Evolutionary conservation across 805 yeast genomes (phyloP).

Genomic region (Priceomyces carsonii): DNA sequence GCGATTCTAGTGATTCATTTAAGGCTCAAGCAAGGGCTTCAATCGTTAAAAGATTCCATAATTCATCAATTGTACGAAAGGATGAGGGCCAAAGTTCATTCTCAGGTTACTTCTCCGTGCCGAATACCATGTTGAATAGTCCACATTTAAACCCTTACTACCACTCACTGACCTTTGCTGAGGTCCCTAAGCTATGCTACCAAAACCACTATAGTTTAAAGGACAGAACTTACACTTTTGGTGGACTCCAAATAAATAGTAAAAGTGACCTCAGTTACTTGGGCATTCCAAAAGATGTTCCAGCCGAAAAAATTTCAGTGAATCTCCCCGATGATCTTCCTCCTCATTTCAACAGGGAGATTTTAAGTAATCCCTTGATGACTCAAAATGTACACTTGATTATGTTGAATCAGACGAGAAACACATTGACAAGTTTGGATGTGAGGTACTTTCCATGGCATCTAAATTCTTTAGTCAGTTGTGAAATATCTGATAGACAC

Average conservation of each 20-base stretch:
- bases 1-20: neutral
- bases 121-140: conserved; percentile 22
- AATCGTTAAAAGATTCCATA: too few species aligned
- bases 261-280: conserved; percentile 18
- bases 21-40: conserved; percentile 1
- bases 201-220: conserved; percentile 33
- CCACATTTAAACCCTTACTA: conserved; percentile 14
- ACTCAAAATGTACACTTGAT: conserved; percentile 34
- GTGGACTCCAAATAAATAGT: conserved; percentile 29
- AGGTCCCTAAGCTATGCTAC: conserved; percentile 27
- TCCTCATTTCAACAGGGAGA: conserved; percentile 36
- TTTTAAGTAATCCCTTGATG: conserved; percentile 42
- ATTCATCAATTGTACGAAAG: conserved; percentile 2
- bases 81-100: conserved; percentile 18
- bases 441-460: conserved; percentile 46
- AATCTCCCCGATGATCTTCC: conserved; percentile 40
- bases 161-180: conserved; percentile 9
- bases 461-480: conserved; percentile 47
- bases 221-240: conserved; percentile 35
- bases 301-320: conserved; percentile 32
- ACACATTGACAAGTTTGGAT: conserved; percentile 30
- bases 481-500: conserved; percentile 55
- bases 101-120: conserved; percentile 28
- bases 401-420: conserved; percentile 31
- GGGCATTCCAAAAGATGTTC: conserved; percentile 34